Evolutionary conservation across 164 flowering plant species (phyloP).

Genomic region (Vitis rupestris): DNA sequence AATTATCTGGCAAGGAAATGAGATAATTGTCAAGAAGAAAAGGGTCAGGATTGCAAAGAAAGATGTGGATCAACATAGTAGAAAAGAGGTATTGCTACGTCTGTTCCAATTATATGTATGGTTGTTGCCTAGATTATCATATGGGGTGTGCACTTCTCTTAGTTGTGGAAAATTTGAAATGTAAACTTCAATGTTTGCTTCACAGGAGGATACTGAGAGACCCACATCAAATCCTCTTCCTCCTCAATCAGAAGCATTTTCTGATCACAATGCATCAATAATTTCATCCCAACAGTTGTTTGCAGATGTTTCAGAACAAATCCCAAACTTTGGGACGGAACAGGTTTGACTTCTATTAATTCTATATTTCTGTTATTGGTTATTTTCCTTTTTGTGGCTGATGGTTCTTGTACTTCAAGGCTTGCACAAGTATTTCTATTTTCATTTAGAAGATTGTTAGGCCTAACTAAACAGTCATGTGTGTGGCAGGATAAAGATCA

Average conservation of each 20-base stretch:
- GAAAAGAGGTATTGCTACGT: slow-evolving; percentile 45
- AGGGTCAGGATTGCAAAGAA: slow-evolving; percentile 65
- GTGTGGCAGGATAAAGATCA: slow-evolving; percentile 88
- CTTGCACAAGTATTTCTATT: background rate
- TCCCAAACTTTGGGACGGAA: slow-evolving; percentile 92
- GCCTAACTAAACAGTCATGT: no score
- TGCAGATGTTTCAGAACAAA: slow-evolving; percentile 78
- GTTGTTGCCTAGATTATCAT: background rate
- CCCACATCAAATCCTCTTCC: slow-evolving; percentile 97
- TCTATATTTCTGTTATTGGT: background rate
- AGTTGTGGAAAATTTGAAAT: background rate
- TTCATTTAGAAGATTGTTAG: background rate
- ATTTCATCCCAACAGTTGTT: slow-evolving; percentile 47
- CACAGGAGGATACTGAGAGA: slow-evolving; percentile 79
- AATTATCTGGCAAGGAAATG: slow-evolving; percentile 96
- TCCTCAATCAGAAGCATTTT: slow-evolving; percentile 81
- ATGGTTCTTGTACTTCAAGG: background rate
- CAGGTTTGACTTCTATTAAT: slow-evolving; percentile 42
- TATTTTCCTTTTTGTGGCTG: background rate
- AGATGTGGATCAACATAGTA: slow-evolving; percentile 19
- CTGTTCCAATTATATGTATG: background rate
- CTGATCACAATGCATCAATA: slow-evolving; percentile 40
- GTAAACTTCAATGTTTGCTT: slow-evolving; percentile 1
- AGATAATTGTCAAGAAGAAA: slow-evolving; percentile 91
- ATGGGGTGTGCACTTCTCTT: background rate